These are phyloP conservation scores for Trichoderma orchidacearum DNA, from an alignment of 495 filamentous ascomycete genomes.

Conservation along the genomic window DNA sequence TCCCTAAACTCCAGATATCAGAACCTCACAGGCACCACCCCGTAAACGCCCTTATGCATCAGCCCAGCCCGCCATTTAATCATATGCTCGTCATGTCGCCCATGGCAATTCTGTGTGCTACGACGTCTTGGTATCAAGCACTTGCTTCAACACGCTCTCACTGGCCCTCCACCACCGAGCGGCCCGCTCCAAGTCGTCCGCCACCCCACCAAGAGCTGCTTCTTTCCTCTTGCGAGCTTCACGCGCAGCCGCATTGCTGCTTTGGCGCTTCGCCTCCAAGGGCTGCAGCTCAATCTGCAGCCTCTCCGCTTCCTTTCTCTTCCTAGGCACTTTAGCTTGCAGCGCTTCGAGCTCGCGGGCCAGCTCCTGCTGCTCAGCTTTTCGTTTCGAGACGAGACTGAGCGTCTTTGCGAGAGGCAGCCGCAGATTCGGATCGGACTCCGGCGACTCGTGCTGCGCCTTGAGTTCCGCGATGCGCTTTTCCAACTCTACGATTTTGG, in stretches of 20 bases:
- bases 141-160: conserved; percentile 50
- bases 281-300: conserved; percentile 57
- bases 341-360: conserved; percentile 55
- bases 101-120: not conserved
- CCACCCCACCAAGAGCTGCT: conserved; percentile 46
- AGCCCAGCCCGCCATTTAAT: not conserved
- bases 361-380: conserved; percentile 48
- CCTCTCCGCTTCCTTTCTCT: conserved; percentile 57
- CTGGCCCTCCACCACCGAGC: conserved; percentile 71
- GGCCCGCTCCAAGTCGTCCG: conserved; percentile 69
- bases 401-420: conserved; percentile 47
- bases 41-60: not conserved
- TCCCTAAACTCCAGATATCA: not conserved
- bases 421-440: conserved; percentile 27
- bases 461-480: conserved; percentile 40
- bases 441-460: conserved; percentile 18
- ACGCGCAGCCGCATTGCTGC: conserved; percentile 51
- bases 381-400: conserved; percentile 40
- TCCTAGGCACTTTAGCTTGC: conserved; percentile 50
- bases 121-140: conserved; percentile 32
- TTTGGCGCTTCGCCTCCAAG: conserved; percentile 57
- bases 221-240: conserved; percentile 74
- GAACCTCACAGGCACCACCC: not conserved
- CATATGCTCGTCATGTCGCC: not conserved
- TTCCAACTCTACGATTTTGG: conserved; percentile 48